Conservation (phyloP, 2,329 filamentous ascomycete genomes). For the Aureobasidium vineae region DNA sequence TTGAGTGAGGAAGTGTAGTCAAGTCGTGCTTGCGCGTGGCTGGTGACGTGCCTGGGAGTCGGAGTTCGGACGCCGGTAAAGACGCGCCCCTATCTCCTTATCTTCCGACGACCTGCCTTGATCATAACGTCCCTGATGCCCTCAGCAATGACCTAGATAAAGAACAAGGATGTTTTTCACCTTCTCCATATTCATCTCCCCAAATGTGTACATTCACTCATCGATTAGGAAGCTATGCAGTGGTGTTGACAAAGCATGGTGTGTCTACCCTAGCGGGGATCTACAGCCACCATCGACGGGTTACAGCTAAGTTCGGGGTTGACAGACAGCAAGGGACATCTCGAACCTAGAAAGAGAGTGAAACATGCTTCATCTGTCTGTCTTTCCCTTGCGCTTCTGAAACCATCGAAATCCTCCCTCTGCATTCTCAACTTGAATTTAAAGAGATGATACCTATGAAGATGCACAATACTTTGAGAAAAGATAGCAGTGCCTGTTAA, state of each 20-base stretch:
- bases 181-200: no score
- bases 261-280: not conserved
- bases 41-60: conserved; percentile 15
- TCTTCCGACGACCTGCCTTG: not conserved
- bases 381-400: no score
- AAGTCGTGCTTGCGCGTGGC: conserved; percentile 12
- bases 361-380: no score
- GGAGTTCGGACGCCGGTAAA: not conserved
- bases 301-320: conserved; percentile 4
- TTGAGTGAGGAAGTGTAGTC: conserved; percentile 11
- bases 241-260: not conserved
- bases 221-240: not conserved
- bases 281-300: conserved; percentile 15
- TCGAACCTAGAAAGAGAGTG: not conserved
- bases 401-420: no score
- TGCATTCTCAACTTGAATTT: no score
- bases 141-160: not conserved
- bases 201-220: not conserved
- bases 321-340: conserved; percentile 8
- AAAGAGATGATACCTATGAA: no score
- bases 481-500: no score
- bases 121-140: no score
- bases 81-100: conserved; percentile 1
- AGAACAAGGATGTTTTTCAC: not conserved
- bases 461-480: no score